Conservation (phyloP, 495 filamentous ascomycete species). For the Cairneyella variabilis region DNA sequence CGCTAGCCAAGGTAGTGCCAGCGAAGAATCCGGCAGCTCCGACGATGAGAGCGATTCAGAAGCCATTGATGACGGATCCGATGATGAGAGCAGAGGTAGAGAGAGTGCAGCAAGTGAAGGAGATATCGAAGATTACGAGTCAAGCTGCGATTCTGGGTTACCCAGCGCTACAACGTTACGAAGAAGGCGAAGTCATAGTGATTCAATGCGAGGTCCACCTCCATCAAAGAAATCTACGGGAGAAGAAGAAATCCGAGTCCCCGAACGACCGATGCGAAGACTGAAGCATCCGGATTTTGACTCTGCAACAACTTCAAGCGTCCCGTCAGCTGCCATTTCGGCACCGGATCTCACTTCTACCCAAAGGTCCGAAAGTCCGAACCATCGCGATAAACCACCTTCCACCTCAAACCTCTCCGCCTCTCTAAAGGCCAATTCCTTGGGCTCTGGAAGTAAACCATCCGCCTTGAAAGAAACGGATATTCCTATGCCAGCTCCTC, state of each 20-base stretch:
- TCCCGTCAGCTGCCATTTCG: neutral
- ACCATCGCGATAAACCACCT: conserved; percentile 1
- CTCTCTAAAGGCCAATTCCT: conserved; percentile 10
- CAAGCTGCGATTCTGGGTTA: conserved; percentile 13
- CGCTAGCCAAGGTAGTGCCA: conserved; percentile 19
- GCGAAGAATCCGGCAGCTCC: conserved; percentile 21
- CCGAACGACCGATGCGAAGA: neutral
- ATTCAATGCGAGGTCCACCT: conserved; percentile 24
- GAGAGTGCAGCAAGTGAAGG: conserved; percentile 48
- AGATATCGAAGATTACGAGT: conserved; percentile 40
- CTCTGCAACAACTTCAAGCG: neutral
- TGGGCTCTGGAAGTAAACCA: conserved; percentile 10
- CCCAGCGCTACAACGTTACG: conserved; percentile 4
- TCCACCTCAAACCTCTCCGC: conserved; percentile 13
- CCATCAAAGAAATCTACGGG: conserved; percentile 27
- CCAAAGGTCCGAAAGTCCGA: conserved; percentile 5
- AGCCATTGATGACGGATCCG: neutral
- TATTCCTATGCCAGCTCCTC: neutral
- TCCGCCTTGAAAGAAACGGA: conserved; percentile 2
- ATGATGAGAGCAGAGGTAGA: conserved; percentile 25
- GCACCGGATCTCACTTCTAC: conserved; percentile 2
- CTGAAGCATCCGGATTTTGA: neutral
- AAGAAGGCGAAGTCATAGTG: conserved; percentile 23
- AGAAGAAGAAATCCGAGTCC: conserved; percentile 22
- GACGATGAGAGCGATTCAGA: conserved; percentile 18